Evolutionary conservation across 108 stramenopile genomes (phyloP), one percentile per base, ranked within the genome.

Genomic region (Parmales sp.): DNA sequence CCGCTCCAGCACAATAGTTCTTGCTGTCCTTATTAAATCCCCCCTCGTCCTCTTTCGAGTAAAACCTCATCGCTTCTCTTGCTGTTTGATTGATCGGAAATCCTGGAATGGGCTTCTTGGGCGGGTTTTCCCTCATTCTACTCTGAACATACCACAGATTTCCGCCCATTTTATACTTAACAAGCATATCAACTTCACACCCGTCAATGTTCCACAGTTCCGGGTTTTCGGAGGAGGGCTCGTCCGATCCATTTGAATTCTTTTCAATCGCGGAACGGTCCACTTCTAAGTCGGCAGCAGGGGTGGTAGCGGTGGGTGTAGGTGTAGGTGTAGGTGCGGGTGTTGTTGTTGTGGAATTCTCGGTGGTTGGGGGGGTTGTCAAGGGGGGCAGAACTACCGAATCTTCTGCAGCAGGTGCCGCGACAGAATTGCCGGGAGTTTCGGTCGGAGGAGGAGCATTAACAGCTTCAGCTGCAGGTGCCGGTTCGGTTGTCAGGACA

Each of bases 151-250:
- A 60, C 54, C 54, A 60, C 28, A 60, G 26, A 28, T 60, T 28
- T 13, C 54, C 54, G 13, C 54, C 54, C 20, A 31, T 60, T 34
- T 60, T 60, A 34, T 60, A 60, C 26, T 60, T 60, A 31, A 20
- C 54, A 34, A 19, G 13, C 31, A 60, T 11, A 34, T 60, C 54
- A 28, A 60, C 20, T 34, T 60, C 54, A 0, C 31, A 34, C 2
- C 31, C 31, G 54, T 60, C 54, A 13, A 60, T 60, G 54, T 60
- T 60, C 54, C 54, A 60, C 26, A 60, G 25, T 16, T 60, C 54
- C 6, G 54, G 54, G 11, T 60, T 34, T 6, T 6, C 6, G n/a
- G 13, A 16, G 49, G 6, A 5, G 18, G 49, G 49, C 19, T 50
- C 49, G 6, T 50, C 49, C n/a, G n/a, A 19, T 6, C 49, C 49